phyloP scores from a whole-genome alignment of 768 basidiomycete species.

The Psilocybe cubensis region DNA sequence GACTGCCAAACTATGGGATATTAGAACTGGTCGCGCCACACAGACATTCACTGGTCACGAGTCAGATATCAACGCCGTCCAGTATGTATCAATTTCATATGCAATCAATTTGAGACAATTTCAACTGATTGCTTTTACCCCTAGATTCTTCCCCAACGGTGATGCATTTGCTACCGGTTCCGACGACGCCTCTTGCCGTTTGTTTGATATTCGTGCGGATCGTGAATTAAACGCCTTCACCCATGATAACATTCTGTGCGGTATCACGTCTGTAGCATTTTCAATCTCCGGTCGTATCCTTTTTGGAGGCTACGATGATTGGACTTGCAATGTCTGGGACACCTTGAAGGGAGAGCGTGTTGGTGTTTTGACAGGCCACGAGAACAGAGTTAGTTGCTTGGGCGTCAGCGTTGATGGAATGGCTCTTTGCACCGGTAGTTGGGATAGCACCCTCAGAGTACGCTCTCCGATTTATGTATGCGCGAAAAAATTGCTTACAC shows the following conservation, averaged over 20 bases:
- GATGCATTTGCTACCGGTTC: conserved; percentile 99
- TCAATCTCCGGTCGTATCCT: conserved; percentile 96
- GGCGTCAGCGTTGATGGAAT: conserved; percentile 97
- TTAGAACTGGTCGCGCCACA: conserved; percentile 94
- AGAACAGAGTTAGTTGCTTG: conserved; percentile 96
- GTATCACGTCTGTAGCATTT: conserved; percentile 98
- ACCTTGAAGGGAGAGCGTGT: conserved; percentile 98
- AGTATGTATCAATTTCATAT: conserved; percentile 57
- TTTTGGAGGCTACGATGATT: conserved; percentile 99
- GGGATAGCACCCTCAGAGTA: conserved; percentile 97
- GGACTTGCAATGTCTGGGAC: conserved; percentile 99
- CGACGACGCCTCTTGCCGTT: conserved; percentile 96
- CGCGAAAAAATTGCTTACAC: too few species aligned
- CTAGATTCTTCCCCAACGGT: conserved; percentile 98
- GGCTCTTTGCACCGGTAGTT: conserved; percentile 97
- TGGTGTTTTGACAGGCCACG: conserved; percentile 95
- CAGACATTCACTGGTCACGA: conserved; percentile 99
- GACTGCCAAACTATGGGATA: conserved; percentile 99
- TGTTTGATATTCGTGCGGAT: conserved; percentile 98
- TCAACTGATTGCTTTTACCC: conserved; percentile 14
- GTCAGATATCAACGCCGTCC: conserved; percentile 98
- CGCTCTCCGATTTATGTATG: too few species aligned
- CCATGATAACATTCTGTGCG: conserved; percentile 98
- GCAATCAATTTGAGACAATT: conserved; percentile 3
- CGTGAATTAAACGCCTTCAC: conserved; percentile 96